These are phyloP conservation scores for Takakia lepidozioides DNA, from an alignment of 225 moss, liverwort and hornwort genomes.

Conservation along the genomic window DNA sequence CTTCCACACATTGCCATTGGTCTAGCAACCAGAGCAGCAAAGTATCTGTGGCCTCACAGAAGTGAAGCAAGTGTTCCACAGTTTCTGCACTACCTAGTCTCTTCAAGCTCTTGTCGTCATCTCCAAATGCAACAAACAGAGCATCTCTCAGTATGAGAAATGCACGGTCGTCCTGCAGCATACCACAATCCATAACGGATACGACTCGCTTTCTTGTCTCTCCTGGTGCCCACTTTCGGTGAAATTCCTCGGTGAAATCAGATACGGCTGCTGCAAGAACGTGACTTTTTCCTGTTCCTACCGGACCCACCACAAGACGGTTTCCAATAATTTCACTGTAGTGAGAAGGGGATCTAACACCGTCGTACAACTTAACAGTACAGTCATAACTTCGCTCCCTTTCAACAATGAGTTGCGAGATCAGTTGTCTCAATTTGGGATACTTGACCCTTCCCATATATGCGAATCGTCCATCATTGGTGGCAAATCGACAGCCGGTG, in stretches of 20 bases:
- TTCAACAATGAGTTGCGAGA: slow-evolving; percentile 12
- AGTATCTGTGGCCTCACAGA: slow-evolving; percentile 15
- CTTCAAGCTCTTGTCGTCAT: slow-evolving; percentile 16
- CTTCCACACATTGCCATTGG: slow-evolving; percentile 17
- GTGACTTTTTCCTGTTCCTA: slow-evolving; percentile 20
- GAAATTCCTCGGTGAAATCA: slow-evolving; percentile 22
- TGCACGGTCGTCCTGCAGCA: slow-evolving; percentile 9
- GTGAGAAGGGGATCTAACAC: slow-evolving; percentile 8
- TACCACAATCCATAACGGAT: slow-evolving; percentile 19
- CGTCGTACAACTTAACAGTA: neutral
- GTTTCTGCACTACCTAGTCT: slow-evolving; percentile 9
- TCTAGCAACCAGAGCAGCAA: slow-evolving; percentile 19
- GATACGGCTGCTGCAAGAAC: slow-evolving; percentile 11
- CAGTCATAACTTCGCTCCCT: slow-evolving; percentile 1
- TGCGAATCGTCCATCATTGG: slow-evolving; percentile 20
- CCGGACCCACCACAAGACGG: slow-evolving; percentile 11
- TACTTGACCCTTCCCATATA: slow-evolving; percentile 19
- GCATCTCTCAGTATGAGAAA: slow-evolving; percentile 15
- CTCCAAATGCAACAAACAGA: slow-evolving; percentile 23
- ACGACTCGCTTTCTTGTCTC: slow-evolving; percentile 14
- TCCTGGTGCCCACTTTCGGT: slow-evolving; percentile 5
- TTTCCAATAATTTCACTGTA: slow-evolving; percentile 10
- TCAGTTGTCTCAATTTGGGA: slow-evolving; percentile 7
- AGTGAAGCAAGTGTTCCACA: slow-evolving; percentile 10
- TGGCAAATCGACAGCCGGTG: slow-evolving; percentile 11